Evolutionary conservation across 2,329 filamentous ascomycete species (phyloP), one percentile per base, ranked within the genome.

Genomic region (Dactylella cylindrospora): DNA sequence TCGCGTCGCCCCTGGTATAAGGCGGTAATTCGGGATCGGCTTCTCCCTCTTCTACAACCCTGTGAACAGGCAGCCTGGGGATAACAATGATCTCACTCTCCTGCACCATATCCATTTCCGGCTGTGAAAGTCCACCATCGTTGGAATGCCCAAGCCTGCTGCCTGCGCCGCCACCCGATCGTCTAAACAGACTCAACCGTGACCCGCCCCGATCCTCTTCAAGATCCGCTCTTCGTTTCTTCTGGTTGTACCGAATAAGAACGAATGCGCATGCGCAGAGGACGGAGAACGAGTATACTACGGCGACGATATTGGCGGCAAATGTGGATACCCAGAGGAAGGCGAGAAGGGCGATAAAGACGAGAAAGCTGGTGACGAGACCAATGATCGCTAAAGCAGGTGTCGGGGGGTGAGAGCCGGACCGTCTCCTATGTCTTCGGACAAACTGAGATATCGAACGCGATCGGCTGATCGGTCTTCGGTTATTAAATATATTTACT

Each of bases 61-160:
- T 38, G 13, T 62, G 57, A 3, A 62, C 57, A n/a, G 57, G 49
- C 49, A 62, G 53, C 43, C 57, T 31, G 17, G 57, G 57, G 33
- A 62, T 62, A 26, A 62, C 57, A 49, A 62, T 54, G 10, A 62
- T 62, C 20, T 62, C 57, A 32, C 49, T 62, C 15, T 49, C 57
- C 12, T 62, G 57, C 3, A 54, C 57, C 49, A 54, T 45, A 33
- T 62, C 57, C 57, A 62, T 54, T 31, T 62, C 49, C 6, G 49
- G 49, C 25, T 44, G 57, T 22, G 28, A 20, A 13, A 33, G 25
- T 22, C n/a, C 49, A 20, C 20, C 25, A 12, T 44, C 49, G 19
- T 19, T n/a, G 12, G 47, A 52, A 8, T 12, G 17, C 8, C 47
- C 19, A 2, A 40, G 20, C 13, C 35, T 40, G 20, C 36, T 52